phyloP scores from a whole-genome alignment of 495 filamentous ascomycete species.

The Podospora australis region DNA sequence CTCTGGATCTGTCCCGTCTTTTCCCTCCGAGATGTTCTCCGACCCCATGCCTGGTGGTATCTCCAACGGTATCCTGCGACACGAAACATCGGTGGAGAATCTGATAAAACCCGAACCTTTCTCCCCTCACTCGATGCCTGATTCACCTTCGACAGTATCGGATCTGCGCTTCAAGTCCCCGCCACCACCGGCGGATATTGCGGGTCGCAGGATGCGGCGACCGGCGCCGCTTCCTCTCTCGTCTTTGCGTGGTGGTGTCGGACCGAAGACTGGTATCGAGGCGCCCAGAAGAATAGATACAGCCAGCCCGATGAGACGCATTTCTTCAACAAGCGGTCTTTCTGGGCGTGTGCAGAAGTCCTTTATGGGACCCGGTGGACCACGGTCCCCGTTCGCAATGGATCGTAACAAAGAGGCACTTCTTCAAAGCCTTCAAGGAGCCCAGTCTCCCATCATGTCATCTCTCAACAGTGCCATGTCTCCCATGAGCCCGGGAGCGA shows the following conservation, averaged over 20 bases:
- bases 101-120: slow-evolving; percentile 16
- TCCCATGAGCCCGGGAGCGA: slow-evolving; percentile 25
- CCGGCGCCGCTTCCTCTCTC: slow-evolving; percentile 35
- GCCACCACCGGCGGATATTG: slow-evolving; percentile 42
- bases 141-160: slow-evolving; percentile 15
- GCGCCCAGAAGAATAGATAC: slow-evolving; percentile 29
- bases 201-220: slow-evolving; percentile 40
- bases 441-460: slow-evolving; percentile 33
- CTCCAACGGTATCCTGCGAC: slow-evolving; percentile 8
- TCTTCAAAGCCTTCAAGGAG: slow-evolving; percentile 27
- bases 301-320: slow-evolving; percentile 40
- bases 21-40: slow-evolving; percentile 20
- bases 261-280: slow-evolving; percentile 36
- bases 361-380: slow-evolving; percentile 25
- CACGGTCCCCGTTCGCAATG: slow-evolving; percentile 39
- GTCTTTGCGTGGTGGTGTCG: slow-evolving; percentile 28
- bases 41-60: slow-evolving; percentile 1
- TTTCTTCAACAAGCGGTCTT: slow-evolving; percentile 35
- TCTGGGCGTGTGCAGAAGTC: slow-evolving; percentile 38
- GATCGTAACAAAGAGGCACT: slow-evolving; percentile 38
- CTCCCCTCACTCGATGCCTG: slow-evolving; percentile 25
- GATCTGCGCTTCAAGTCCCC: slow-evolving; percentile 38
- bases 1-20: slow-evolving; percentile 11
- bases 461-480: slow-evolving; percentile 28
- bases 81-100: slow-evolving; percentile 14